Evolutionary conservation across 2,329 filamentous ascomycete species (phyloP), one percentile per base, ranked within the genome.

Genomic region (Fusarium sp.): DNA sequence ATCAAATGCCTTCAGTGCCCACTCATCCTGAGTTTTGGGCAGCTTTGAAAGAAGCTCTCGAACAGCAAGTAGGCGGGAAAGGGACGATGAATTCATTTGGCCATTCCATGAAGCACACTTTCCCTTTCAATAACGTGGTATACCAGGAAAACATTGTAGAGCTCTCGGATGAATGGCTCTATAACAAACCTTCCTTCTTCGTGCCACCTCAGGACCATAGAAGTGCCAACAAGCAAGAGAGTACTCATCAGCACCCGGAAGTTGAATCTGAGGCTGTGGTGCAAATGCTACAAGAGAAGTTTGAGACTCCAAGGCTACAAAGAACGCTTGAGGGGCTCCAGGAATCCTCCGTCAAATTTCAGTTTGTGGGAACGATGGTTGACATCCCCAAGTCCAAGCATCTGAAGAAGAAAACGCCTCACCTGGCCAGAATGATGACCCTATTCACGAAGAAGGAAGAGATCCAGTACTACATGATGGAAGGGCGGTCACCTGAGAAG

Each of bases 131-230:
- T 3, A 43, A 43, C 1, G 21, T 21, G 3, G 21, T 60, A 5
- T 17, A 36, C 2, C 57, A 47, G 7, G 39, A 31, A 7, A 60
- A 56, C 5, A 44, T 60, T 14, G 51, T 60, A 1, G 10, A 49
- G n/a, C 28, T 60, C 5, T 44, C 51, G 1, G 57, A 60, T 10
- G 50, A 60, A 7, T 60, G 57, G 57, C 57, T 60, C 1, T 60
- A 60, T 1, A 38, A 38, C 8, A 8, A 19, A 7, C 57, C 19
- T 1, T 10, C 7, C 1, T 60, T 33, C 13, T 53, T 59, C 19
- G 26, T 15, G 3, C 8, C 8, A 11, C 28, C 28, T 31, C 9
- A 10, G 9, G 10, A 11, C 3, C 3, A 11, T 2, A 31, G 3
- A 2, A 31, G 10, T 11, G 5, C 9, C 28, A 5, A 10, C 8